Evolutionary conservation across 2,329 filamentous ascomycete species (phyloP).

Genomic region (Pseudopyricularia javanii): DNA sequence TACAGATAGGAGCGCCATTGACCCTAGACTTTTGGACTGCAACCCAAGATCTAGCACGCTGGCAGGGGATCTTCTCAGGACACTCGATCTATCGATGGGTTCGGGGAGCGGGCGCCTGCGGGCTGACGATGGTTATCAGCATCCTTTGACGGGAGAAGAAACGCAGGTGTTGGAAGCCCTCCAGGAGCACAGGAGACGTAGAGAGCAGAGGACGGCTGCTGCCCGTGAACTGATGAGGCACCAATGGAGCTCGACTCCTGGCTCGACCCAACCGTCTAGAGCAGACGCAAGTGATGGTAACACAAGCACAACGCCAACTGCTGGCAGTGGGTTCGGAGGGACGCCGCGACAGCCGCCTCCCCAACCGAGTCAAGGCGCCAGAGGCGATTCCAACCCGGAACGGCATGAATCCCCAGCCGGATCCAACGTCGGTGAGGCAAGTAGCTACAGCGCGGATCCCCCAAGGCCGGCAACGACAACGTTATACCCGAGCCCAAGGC

Average conservation of each 20-base stretch:
- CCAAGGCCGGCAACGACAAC: not conserved
- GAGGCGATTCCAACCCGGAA: too few relatives aligned
- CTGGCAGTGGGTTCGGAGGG: too few relatives aligned
- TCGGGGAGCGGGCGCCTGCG: not conserved
- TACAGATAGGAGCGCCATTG: conserved; percentile 41
- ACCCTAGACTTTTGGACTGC: conserved; percentile 37
- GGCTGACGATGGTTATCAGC: conserved; percentile 27
- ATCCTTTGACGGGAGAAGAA: conserved; percentile 40
- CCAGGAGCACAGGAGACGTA: conserved; percentile 37
- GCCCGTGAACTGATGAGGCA: conserved; percentile 3
- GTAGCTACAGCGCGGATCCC: not conserved
- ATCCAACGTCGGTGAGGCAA: not conserved
- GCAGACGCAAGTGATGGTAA: not conserved
- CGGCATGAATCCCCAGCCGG: too few relatives aligned
- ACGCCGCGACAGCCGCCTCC: too few relatives aligned
- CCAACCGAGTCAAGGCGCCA: too few relatives aligned
- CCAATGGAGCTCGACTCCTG: not conserved
- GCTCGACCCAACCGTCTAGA: not conserved
- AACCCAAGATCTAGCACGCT: conserved; percentile 9
- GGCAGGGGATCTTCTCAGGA: not conserved
- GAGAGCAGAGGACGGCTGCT: conserved; percentile 23
- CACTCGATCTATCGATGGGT: not conserved
- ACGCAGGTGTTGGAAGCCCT: conserved; percentile 43
- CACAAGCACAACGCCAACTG: too few relatives aligned
- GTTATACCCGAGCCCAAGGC: not conserved